Evolutionary conservation across 169 alveolate genomes (phyloP).

Genomic region (Blepharisma undulans): DNA sequence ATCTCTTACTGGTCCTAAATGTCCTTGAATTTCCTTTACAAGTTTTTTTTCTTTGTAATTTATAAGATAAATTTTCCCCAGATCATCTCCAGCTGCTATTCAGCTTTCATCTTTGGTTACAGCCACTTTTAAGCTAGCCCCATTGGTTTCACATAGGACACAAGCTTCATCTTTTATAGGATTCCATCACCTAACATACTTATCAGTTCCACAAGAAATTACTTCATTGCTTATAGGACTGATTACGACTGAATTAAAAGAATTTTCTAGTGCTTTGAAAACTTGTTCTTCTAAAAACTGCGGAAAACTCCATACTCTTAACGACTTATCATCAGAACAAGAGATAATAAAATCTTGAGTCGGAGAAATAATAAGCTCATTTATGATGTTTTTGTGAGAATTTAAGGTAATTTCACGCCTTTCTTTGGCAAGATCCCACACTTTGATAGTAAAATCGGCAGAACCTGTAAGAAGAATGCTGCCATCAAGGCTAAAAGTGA

Average conservation of each 20-base stretch:
- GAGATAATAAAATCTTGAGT: neutral
- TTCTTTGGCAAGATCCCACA: neutral
- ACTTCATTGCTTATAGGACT: neutral
- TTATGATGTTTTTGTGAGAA: neutral
- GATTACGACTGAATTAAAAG: neutral
- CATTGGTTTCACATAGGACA: neutral
- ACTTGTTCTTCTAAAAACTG: conserved; percentile 74
- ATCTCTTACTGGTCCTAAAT: neutral
- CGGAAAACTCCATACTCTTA: conserved; percentile 38
- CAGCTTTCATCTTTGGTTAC: neutral
- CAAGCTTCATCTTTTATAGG: neutral
- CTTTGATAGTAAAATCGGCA: neutral
- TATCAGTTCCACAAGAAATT: conserved; percentile 14
- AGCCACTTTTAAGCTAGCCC: neutral
- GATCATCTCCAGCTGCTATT: neutral
- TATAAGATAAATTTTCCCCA: neutral
- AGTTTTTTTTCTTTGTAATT: neutral
- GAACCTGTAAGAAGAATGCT: neutral
- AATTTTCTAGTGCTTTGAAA: conserved; percentile 67
- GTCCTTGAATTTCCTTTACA: neutral
- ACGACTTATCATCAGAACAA: neutral
- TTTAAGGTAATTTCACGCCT: neutral
- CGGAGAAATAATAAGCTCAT: conserved; percentile 44
- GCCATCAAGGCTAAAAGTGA: neutral
- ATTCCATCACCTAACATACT: neutral